These are phyloP conservation scores for Grosmannia serpens DNA, from an alignment of 2,329 filamentous ascomycete genomes.

Conservation along the genomic window DNA sequence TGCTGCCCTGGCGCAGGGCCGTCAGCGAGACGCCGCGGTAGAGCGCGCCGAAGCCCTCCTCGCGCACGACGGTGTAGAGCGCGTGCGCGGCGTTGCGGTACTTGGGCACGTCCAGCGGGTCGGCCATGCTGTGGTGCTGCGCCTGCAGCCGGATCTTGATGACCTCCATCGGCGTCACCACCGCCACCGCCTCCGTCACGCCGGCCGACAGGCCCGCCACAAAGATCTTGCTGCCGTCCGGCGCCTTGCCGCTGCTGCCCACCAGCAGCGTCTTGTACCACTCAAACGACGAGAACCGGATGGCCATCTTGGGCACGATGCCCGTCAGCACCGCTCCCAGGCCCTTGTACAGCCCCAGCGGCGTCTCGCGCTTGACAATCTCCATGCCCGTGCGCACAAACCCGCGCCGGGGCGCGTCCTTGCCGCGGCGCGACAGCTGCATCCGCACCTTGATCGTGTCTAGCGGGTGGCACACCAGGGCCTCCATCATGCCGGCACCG, in stretches of 20 bases:
- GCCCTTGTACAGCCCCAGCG: constrained; percentile 90
- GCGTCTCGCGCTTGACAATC: constrained; percentile 83
- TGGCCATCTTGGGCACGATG: constrained; percentile 98
- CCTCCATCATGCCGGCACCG: constrained; percentile 98
- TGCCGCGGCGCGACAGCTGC: constrained; percentile 85
- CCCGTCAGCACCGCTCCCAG: constrained; percentile 93
- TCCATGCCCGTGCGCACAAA: constrained; percentile 78
- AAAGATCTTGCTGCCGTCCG: constrained; percentile 60
- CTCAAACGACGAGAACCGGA: constrained; percentile 96
- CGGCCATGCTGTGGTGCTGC: constrained; percentile 95
- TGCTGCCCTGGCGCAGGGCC: constrained; percentile 85
- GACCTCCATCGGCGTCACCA: constrained; percentile 98
- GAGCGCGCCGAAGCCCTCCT: constrained; percentile 78
- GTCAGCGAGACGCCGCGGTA: constrained; percentile 93
- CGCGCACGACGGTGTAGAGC: constrained; percentile 76
- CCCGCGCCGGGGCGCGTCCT: constrained; percentile 74
- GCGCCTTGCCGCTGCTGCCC: constrained; percentile 45
- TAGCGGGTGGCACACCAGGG: constrained; percentile 86
- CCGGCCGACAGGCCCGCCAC: constrained; percentile 74
- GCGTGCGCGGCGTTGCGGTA: constrained; percentile 86
- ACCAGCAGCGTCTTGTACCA: constrained; percentile 80
- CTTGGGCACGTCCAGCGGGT: constrained; percentile 90
- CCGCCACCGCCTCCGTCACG: constrained; percentile 89
- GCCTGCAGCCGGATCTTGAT: constrained; percentile 97
- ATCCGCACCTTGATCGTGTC: constrained; percentile 99